A percentile compares a stretch with the other conserved stretches of the same genome.
These are phyloP conservation scores for Podaxis carcinomalis DNA, from an alignment of 768 basidiomycete genomes.

Conservation along the genomic window DNA sequence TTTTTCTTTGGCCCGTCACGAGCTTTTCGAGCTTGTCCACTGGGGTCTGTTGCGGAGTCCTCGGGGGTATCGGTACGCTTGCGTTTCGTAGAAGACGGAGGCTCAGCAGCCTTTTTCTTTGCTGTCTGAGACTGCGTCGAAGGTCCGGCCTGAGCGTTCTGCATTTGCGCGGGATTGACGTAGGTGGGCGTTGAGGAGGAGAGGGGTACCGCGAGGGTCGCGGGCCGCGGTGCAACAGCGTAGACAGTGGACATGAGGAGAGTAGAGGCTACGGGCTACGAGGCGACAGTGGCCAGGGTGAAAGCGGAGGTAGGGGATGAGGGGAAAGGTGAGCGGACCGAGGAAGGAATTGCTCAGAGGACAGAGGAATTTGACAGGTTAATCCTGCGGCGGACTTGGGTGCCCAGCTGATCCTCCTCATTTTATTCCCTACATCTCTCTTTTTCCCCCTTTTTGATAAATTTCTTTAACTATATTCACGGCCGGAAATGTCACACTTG, in stretches of 20 bases:
- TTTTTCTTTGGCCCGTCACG: conserved; percentile 88
- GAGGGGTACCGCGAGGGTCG: conserved; percentile 23
- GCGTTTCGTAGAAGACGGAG: conserved; percentile 40
- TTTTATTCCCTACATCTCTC: conserved; percentile 20
- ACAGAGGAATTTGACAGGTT: conserved; percentile 12
- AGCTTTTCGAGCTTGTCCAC: conserved; percentile 44
- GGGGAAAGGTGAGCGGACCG: conserved; percentile 27
- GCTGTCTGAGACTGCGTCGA: conserved; percentile 26
- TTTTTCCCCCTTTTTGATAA: conserved; percentile 1
- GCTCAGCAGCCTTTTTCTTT: conserved; percentile 35
- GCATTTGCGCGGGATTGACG: conserved; percentile 40
- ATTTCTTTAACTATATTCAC: conserved; percentile 9
- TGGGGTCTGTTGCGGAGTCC: conserved; percentile 44
- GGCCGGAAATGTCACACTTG: conserved; percentile 5
- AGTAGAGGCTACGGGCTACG: conserved; percentile 17
- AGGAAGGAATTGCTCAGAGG: conserved; percentile 15
- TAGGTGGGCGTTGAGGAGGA: conserved; percentile 24
- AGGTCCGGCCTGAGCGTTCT: conserved; percentile 41
- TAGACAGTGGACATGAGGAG: conserved; percentile 33
- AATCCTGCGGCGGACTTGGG: conserved; percentile 15
- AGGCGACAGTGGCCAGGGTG: conserved; percentile 14
- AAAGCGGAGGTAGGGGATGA: conserved; percentile 18
- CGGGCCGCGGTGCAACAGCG: conserved; percentile 32
- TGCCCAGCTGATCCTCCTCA: conserved; percentile 18
- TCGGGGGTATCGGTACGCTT: conserved; percentile 61